Evolutionary conservation across 371 early-diverging fungal species (phyloP).

Genomic region (Rhizopus arrhizus): DNA sequence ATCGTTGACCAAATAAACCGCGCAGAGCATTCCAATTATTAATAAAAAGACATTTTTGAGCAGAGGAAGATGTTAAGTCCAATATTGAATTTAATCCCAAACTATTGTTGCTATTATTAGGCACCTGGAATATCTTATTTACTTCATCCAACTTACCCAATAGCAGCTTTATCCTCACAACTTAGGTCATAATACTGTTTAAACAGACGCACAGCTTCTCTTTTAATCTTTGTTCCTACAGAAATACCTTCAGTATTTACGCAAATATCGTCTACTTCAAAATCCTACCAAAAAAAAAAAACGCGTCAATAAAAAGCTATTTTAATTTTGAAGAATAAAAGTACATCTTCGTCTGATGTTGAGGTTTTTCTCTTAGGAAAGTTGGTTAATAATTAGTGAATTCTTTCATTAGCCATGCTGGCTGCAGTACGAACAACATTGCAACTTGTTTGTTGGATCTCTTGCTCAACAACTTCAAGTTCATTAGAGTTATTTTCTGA

Average conservation of each 20-base stretch:
- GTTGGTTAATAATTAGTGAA: neutral
- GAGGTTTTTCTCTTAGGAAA: too few species aligned
- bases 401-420: constrained; percentile 4
- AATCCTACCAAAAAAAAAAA: neutral
- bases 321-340: constrained; percentile 1
- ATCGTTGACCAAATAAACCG: neutral
- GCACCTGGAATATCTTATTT: constrained; percentile 1
- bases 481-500: too few species aligned
- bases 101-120: constrained; percentile 6
- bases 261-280: constrained; percentile 2
- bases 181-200: neutral
- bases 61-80: neutral
- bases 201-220: constrained; percentile 3
- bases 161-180: neutral
- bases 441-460: neutral
- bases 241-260: constrained; percentile 7
- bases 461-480: neutral
- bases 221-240: neutral
- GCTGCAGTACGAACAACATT: constrained; percentile 1
- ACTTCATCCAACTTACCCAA: constrained; percentile 5
- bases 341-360: too few species aligned
- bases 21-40: neutral
- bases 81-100: neutral
- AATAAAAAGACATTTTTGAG: neutral
- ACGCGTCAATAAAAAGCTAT: neutral